A percentile compares a stretch with the other conserved stretches of the same genome.
phyloP scores from a whole-genome alignment of 371 early-diverging fungal species.

The Haplosporangium sp. region DNA sequence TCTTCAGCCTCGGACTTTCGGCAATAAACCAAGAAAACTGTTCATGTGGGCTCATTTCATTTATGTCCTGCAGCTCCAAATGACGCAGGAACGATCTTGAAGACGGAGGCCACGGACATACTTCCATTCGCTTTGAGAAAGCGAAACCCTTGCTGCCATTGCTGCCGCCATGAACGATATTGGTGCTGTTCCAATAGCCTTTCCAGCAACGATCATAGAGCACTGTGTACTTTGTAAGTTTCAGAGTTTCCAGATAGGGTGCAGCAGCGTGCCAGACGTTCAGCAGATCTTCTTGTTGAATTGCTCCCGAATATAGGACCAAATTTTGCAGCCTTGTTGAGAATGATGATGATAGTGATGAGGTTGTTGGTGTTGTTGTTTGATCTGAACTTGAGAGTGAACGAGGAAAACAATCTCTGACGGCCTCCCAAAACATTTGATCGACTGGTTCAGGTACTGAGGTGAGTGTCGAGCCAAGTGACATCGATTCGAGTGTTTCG shows the following conservation, averaged over 20 bases:
- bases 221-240: not conserved
- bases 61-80: not conserved
- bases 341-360: not conserved
- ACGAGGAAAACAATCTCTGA: too few relatives aligned
- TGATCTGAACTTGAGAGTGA: too few relatives aligned
- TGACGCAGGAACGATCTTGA: not conserved
- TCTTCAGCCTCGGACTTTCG: constrained; percentile 1
- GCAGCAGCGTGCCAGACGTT: constrained; percentile 15
- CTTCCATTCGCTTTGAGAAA: too few relatives aligned
- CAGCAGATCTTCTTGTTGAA: constrained; percentile 2
- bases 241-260: not conserved
- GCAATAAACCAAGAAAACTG: constrained; percentile 6
- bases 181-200: too few relatives aligned
- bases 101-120: too few relatives aligned
- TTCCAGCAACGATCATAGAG: too few relatives aligned
- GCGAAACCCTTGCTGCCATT: too few relatives aligned
- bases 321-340: not conserved
- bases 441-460: too few relatives aligned
- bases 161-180: too few relatives aligned
- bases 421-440: too few relatives aligned
- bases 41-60: not conserved
- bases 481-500: too few relatives aligned
- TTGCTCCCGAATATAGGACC: constrained; percentile 1
- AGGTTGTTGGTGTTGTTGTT: not conserved
- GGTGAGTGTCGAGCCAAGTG: too few relatives aligned